Conservation (phyloP, 1,284 basidiomycete species). For the Leucoagaricus sp. region DNA sequence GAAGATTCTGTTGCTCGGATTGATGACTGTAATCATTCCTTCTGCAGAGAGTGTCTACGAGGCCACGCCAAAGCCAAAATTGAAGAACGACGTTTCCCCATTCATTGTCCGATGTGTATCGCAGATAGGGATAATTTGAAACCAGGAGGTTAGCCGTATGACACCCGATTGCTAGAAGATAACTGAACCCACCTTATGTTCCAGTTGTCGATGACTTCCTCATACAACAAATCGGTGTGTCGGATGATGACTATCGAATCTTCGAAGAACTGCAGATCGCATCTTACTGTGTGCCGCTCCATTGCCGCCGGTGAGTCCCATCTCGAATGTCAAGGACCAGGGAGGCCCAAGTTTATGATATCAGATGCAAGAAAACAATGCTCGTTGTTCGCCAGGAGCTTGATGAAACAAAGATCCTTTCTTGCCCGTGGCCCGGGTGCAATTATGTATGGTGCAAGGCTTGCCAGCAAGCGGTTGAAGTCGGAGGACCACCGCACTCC, state of each 20-base stretch:
- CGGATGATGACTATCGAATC: conserved; percentile 44
- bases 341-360: neutral
- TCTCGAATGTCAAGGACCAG: neutral
- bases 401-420: conserved; percentile 31
- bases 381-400: conserved; percentile 53
- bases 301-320: conserved; percentile 46
- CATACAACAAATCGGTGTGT: conserved; percentile 44
- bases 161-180: neutral
- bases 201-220: conserved; percentile 12
- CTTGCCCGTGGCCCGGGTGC: conserved; percentile 33
- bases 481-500: conserved; percentile 44
- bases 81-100: conserved; percentile 55
- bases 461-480: conserved; percentile 46
- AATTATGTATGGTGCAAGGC: conserved; percentile 53
- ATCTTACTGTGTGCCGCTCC: conserved; percentile 51
- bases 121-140: conserved; percentile 28
- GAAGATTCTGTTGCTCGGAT: conserved; percentile 48
- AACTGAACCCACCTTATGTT: neutral
- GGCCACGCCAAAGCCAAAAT: conserved; percentile 48
- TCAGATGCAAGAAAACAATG: conserved; percentile 29
- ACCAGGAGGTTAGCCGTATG: conserved; percentile 47
- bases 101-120: conserved; percentile 60
- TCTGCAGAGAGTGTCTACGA: conserved; percentile 57
- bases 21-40: conserved; percentile 50
- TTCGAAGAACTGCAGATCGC: conserved; percentile 58